Evolutionary conservation across 2,329 filamentous ascomycete genomes (phyloP).

Genomic region (Magnaporthiopsis incrustans): DNA sequence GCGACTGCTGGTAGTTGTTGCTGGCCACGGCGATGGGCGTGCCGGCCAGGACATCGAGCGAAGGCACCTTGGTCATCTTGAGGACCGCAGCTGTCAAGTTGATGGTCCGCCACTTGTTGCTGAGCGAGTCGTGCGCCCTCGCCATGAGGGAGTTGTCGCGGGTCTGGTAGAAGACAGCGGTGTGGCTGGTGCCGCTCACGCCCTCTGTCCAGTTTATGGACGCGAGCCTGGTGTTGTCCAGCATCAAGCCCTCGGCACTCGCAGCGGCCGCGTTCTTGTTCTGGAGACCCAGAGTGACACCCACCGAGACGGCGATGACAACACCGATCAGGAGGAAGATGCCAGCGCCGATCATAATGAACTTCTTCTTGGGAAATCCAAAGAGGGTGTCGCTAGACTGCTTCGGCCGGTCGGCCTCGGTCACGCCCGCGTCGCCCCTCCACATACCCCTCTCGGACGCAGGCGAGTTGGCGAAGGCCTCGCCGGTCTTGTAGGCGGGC

Average conservation of each 20-base stretch:
- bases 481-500: slow-evolving; percentile 3
- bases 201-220: slow-evolving; percentile 3
- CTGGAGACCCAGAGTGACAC: neutral
- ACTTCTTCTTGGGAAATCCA: slow-evolving; percentile 2
- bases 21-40: neutral
- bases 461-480: neutral
- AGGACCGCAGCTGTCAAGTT: slow-evolving; percentile 1
- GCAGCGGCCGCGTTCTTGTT: neutral
- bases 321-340: neutral
- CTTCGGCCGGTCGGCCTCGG: neutral
- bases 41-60: neutral
- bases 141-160: slow-evolving; percentile 1
- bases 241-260: too few relatives aligned
- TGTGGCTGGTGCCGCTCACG: neutral
- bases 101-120: slow-evolving; percentile 1
- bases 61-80: too few relatives aligned
- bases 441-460: neutral
- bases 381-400: neutral
- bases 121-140: neutral
- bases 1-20: neutral
- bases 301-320: neutral
- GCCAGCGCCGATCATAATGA: neutral
- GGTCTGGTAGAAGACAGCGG: neutral
- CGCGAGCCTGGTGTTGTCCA: neutral
- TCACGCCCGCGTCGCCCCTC: slow-evolving; percentile 3